A percentile compares a stretch with the other conserved stretches of the same genome.
These are phyloP conservation scores for Candida sp. DNA, from an alignment of 1,139 yeast species.

Conservation along the genomic window DNA sequence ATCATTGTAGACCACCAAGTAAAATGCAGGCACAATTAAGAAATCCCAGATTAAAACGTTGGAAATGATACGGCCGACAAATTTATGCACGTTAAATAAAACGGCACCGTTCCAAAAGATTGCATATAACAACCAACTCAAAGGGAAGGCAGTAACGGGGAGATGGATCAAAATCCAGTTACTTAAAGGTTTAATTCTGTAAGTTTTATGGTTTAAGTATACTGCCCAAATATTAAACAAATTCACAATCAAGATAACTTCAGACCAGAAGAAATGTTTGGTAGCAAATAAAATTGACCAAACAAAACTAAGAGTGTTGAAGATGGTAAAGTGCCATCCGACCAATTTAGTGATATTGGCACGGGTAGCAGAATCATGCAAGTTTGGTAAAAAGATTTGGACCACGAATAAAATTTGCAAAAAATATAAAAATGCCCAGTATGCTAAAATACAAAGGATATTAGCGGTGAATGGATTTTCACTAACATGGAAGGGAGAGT, in stretches of 20 bases:
- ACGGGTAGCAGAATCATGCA: constrained; percentile 20
- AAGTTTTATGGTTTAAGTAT: constrained; percentile 61
- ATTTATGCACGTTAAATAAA: constrained; percentile 50
- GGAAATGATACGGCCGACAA: constrained; percentile 65
- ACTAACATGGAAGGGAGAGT: constrained; percentile 41
- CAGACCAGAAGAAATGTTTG: constrained; percentile 53
- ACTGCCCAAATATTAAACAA: constrained; percentile 54
- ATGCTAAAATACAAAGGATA: constrained; percentile 47
- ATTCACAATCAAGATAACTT: constrained; percentile 52
- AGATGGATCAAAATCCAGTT: constrained; percentile 59
- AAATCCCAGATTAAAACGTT: constrained; percentile 79
- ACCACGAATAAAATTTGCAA: constrained; percentile 53
- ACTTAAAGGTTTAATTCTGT: constrained; percentile 46
- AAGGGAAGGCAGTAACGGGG: constrained; percentile 66
- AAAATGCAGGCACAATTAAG: constrained; percentile 58
- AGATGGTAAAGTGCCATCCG: constrained; percentile 60
- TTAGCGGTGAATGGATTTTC: constrained; percentile 71
- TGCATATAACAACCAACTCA: constrained; percentile 70
- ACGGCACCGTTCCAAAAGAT: constrained; percentile 86
- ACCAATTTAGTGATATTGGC: constrained; percentile 29
- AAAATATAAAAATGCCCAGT: constrained; percentile 54
- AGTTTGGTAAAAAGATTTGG: constrained; percentile 48
- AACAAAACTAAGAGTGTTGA: constrained; percentile 54
- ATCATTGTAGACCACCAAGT: constrained; percentile 60
- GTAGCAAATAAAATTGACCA: constrained; percentile 64